Evolutionary conservation across 768 basidiomycete species (phyloP).

Genomic region (Leucocoprinus leucothites): DNA sequence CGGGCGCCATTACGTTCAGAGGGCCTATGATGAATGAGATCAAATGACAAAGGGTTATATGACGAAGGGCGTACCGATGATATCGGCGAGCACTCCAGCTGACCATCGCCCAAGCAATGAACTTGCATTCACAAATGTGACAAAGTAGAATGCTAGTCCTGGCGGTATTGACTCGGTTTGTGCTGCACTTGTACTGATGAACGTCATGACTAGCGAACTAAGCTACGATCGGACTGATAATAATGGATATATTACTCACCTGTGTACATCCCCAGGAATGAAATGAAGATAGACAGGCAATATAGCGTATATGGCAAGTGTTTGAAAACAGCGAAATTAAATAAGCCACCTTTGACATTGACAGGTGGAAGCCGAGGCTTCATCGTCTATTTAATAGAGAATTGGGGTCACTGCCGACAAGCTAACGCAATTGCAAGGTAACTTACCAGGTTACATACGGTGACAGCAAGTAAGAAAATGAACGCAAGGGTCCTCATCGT

Average conservation of each 20-base stretch:
- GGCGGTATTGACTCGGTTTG: constrained; percentile 39
- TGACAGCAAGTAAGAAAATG: constrained; percentile 32
- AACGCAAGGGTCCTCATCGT: constrained; percentile 71
- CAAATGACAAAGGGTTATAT: not conserved
- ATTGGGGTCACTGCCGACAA: too few species aligned
- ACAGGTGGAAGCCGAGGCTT: constrained; percentile 54
- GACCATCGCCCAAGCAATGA: constrained; percentile 59
- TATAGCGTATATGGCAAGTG: constrained; percentile 53
- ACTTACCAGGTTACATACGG: not conserved
- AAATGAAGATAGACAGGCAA: constrained; percentile 46
- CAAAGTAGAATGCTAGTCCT: constrained; percentile 58
- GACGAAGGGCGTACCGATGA: constrained; percentile 37
- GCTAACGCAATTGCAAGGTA: too few species aligned
- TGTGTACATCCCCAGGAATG: constrained; percentile 70
- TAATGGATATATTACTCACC: constrained; percentile 28
- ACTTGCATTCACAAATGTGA: constrained; percentile 66
- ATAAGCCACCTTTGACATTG: constrained; percentile 51
- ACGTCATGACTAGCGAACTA: constrained; percentile 53
- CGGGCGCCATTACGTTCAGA: constrained; percentile 68
- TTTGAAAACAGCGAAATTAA: constrained; percentile 53
- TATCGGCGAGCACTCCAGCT: constrained; percentile 53
- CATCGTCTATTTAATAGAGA: constrained; percentile 27
- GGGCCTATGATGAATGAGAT: constrained; percentile 38
- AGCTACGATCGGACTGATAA: not conserved
- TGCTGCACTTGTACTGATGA: constrained; percentile 57